phyloP scores from a whole-genome alignment of 2,329 filamentous ascomycete genomes.

The Parastagonospora nodorum region DNA sequence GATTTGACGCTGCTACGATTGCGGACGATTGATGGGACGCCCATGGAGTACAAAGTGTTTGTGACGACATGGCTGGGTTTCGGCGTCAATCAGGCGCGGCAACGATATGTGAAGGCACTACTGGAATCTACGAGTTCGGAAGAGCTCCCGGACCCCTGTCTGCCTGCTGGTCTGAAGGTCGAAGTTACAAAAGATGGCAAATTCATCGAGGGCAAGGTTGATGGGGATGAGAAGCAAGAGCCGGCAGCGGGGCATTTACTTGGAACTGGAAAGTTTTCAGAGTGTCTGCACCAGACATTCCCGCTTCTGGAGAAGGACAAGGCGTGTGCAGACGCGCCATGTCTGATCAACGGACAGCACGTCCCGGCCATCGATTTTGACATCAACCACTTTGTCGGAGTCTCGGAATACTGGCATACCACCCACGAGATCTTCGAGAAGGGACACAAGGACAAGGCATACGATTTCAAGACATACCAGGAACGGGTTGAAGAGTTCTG shows the following conservation, averaged over 20 bases:
- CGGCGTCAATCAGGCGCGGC: conserved; percentile 90
- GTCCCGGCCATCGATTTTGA: conserved; percentile 96
- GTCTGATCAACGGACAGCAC: conserved; percentile 87
- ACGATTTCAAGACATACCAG: conserved; percentile 91
- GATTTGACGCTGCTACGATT: conserved; percentile 86
- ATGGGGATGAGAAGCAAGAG: conserved; percentile 29
- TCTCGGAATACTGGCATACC: conserved; percentile 98
- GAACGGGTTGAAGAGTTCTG: conserved; percentile 84
- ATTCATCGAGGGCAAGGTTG: conserved; percentile 51
- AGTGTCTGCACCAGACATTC: conserved; percentile 81
- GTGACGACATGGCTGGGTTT: conserved; percentile 97
- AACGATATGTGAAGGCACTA: conserved; percentile 81
- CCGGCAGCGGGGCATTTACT: conserved; percentile 60
- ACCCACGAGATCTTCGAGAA: conserved; percentile 91
- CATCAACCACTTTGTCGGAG: conserved; percentile 95
- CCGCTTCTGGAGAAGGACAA: conserved; percentile 89
- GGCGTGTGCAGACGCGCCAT: conserved; percentile 81
- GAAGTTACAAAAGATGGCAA: conserved; percentile 76
- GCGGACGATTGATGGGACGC: conserved; percentile 77
- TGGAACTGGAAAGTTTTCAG: conserved; percentile 85
- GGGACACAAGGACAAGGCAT: conserved; percentile 76
- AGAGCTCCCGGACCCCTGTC: conserved; percentile 87
- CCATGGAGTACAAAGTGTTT: conserved; percentile 86
- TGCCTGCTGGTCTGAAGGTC: conserved; percentile 77
- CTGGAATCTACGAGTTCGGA: conserved; percentile 66